phyloP scores from a whole-genome alignment of 2,329 filamentous ascomycete genomes.

The Hypoxylon rubiginosum region DNA sequence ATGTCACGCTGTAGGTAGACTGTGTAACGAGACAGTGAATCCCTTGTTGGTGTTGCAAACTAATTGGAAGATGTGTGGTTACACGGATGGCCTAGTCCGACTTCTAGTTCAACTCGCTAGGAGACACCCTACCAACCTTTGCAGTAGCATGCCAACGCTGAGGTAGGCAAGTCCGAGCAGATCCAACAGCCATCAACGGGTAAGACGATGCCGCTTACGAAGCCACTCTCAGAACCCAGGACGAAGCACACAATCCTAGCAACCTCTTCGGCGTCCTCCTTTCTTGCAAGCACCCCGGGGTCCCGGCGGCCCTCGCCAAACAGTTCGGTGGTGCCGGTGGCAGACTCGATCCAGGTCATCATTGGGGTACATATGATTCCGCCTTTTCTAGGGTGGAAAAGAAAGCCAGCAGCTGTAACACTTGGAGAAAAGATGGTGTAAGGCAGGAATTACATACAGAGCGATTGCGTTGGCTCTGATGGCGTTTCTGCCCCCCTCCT shows the following conservation, averaged over 20 bases:
- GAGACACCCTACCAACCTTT: too few species aligned
- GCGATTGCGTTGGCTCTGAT: conserved; percentile 27
- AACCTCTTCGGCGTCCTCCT: conserved; percentile 20
- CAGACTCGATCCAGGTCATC: too few species aligned
- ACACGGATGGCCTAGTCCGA: too few species aligned
- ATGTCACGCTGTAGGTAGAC: too few species aligned
- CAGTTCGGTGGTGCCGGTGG: neutral
- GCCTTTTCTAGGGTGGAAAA: conserved; percentile 1
- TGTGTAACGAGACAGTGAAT: too few species aligned
- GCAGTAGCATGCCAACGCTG: neutral
- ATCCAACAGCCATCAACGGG: conserved; percentile 16
- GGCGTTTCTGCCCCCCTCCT: conserved; percentile 27
- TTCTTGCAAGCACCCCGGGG: conserved; percentile 17
- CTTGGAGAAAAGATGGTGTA: too few species aligned
- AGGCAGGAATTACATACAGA: conserved; percentile 12
- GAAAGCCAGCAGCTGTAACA: neutral
- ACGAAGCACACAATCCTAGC: conserved; percentile 19
- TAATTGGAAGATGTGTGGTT: too few species aligned
- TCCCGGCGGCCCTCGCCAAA: conserved; percentile 10
- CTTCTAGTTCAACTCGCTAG: too few species aligned
- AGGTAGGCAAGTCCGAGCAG: neutral
- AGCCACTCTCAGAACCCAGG: conserved; percentile 18
- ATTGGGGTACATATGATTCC: too few species aligned
- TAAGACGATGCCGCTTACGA: conserved; percentile 12
- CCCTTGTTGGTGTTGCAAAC: too few species aligned